Evolutionary conservation across 2,329 filamentous ascomycete species (phyloP).

Genomic region (Hawksworthiomyces lignivorus): DNA sequence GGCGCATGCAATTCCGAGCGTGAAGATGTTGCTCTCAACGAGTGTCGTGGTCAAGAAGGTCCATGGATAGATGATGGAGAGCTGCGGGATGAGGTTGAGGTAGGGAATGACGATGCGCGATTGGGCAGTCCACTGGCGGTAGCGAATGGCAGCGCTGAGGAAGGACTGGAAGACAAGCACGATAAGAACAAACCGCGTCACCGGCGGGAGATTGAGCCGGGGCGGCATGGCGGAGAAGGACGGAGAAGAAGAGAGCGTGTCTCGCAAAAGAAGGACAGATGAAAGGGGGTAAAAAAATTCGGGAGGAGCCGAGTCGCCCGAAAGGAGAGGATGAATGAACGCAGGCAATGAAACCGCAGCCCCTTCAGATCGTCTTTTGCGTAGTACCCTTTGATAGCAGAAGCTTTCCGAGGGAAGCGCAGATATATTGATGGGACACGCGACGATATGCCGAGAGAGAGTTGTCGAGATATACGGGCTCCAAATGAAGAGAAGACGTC

Average conservation of each 20-base stretch:
- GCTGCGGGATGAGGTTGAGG: slow-evolving; percentile 75
- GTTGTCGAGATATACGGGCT: no score
- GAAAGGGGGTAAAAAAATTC: no score
- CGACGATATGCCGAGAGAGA: no score
- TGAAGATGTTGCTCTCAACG: slow-evolving; percentile 90
- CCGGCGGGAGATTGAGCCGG: slow-evolving; percentile 84
- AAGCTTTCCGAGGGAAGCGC: no score
- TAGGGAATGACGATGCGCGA: slow-evolving; percentile 71
- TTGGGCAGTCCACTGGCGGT: slow-evolving; percentile 57
- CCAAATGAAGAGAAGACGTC: no score
- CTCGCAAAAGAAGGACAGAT: no score
- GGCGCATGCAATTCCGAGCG: slow-evolving; percentile 64
- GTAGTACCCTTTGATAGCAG: no score
- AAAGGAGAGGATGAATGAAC: background rate
- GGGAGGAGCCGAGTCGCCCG: background rate
- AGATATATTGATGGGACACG: no score
- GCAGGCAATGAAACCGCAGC: no score
- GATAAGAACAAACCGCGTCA: slow-evolving; percentile 76
- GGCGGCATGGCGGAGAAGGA: slow-evolving; percentile 53
- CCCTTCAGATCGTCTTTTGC: no score
- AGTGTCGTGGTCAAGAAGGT: slow-evolving; percentile 79
- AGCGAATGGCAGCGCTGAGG: slow-evolving; percentile 72
- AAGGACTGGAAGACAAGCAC: slow-evolving; percentile 69
- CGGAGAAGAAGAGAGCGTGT: background rate
- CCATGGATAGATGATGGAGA: slow-evolving; percentile 86